A percentile compares a stretch with the other conserved stretches of the same genome.
phyloP scores from a whole-genome alignment of 306 rosid genomes.

The Biancaea sappan region DNA sequence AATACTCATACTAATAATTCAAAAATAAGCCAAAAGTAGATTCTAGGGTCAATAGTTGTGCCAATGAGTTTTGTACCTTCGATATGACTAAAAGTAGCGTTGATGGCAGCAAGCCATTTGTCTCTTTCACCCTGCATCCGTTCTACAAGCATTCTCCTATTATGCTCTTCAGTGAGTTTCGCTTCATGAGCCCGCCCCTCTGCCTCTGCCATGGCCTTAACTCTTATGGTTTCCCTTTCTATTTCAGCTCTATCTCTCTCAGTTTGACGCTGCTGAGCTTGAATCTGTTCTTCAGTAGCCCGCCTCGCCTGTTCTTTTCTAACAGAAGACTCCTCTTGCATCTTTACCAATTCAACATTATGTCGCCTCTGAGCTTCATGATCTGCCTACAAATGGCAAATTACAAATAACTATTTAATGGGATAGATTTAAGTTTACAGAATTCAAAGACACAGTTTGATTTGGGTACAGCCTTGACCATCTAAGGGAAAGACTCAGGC shows the following conservation, averaged over 20 bases:
- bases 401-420: conserved; percentile 11
- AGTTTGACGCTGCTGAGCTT: conserved; percentile 86
- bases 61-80: conserved; percentile 64
- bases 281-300: conserved; percentile 90
- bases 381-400: conserved; percentile 60
- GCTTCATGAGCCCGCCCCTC: conserved; percentile 92
- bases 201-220: conserved; percentile 93
- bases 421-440: background rate
- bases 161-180: conserved; percentile 85
- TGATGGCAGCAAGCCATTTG: conserved; percentile 99
- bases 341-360: conserved; percentile 86
- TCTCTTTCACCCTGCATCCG: conserved; percentile 88
- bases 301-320: conserved; percentile 86
- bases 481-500: conserved; percentile 2
- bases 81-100: conserved; percentile 87
- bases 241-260: conserved; percentile 92
- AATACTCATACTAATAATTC: conserved; percentile 1
- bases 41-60: conserved; percentile 9
- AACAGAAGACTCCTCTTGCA: conserved; percentile 89
- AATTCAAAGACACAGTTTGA: conserved; percentile 20
- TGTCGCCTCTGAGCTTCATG: conserved; percentile 86
- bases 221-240: conserved; percentile 89
- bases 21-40: conserved; percentile 21
- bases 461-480: background rate
- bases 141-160: conserved; percentile 85